Conservation (phyloP, 1,284 basidiomycete genomes). For the Pseudozyma sp. region DNA sequence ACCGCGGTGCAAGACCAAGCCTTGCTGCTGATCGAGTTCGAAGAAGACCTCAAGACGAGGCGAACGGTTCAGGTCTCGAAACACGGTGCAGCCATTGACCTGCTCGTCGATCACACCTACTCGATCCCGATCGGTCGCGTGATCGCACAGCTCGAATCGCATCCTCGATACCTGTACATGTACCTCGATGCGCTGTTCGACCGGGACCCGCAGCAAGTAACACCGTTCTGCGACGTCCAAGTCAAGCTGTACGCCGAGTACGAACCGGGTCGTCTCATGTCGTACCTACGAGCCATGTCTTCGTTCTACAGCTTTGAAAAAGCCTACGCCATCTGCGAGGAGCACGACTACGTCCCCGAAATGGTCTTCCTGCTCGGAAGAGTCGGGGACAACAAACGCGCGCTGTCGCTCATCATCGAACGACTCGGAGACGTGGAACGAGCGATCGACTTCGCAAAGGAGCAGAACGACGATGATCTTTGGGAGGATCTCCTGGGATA, state of each 20-base stretch:
- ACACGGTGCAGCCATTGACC: constrained; percentile 78
- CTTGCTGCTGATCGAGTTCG: constrained; percentile 90
- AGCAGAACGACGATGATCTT: constrained; percentile 94
- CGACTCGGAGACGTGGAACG: constrained; percentile 90
- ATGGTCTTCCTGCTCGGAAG: constrained; percentile 97
- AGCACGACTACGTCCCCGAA: constrained; percentile 88
- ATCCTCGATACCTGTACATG: constrained; percentile 86
- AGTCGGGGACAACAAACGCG: constrained; percentile 97
- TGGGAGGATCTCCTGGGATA: constrained; percentile 97
- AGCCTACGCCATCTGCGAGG: constrained; percentile 89
- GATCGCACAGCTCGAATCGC: constrained; percentile 82
- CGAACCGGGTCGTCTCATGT: constrained; percentile 81
- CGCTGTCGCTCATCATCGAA: constrained; percentile 93
- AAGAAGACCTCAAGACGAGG: constrained; percentile 80
- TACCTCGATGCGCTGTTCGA: constrained; percentile 92
- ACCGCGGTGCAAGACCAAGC: constrained; percentile 94
- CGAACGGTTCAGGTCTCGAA: constrained; percentile 33
- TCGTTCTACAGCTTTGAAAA: constrained; percentile 91
- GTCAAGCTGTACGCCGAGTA: constrained; percentile 91
- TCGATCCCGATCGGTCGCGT: constrained; percentile 94
- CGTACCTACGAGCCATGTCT: constrained; percentile 86
- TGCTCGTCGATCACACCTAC: constrained; percentile 93
- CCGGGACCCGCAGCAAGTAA: constrained; percentile 83
- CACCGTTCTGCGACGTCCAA: constrained; percentile 86
- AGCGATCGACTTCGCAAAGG: constrained; percentile 97